These are phyloP conservation scores for Coffea humblotiana DNA, from an alignment of 305 asterid species.

Conservation along the genomic window DNA sequence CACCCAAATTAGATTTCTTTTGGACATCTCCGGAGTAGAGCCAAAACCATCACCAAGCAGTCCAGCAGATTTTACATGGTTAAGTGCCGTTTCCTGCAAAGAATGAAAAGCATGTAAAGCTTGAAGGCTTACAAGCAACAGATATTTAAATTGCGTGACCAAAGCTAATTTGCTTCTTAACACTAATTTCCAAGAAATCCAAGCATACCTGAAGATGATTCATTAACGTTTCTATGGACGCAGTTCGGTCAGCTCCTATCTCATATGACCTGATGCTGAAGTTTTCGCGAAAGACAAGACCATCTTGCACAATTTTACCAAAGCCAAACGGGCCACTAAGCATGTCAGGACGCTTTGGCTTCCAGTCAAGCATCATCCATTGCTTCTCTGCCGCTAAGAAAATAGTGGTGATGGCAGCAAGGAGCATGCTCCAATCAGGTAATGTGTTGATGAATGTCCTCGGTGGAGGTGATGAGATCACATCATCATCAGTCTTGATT, in stretches of 20 bases:
- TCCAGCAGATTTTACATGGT: conserved; percentile 84
- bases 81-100: conserved; percentile 93
- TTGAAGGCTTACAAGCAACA: conserved; percentile 3
- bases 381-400: conserved; percentile 98
- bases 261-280: conserved; percentile 96
- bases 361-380: conserved; percentile 99
- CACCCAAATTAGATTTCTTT: conserved; percentile 87
- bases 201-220: conserved; percentile 86
- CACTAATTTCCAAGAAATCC: not conserved
- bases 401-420: conserved; percentile 88
- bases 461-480: conserved; percentile 60
- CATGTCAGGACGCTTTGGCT: conserved; percentile 82
- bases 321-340: conserved; percentile 80
- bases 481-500: conserved; percentile 60
- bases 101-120: conserved; percentile 28
- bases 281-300: conserved; percentile 84
- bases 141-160: not conserved
- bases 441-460: conserved; percentile 91
- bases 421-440: conserved; percentile 99
- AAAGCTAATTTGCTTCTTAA: not conserved
- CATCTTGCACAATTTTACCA: conserved; percentile 88
- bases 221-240: conserved; percentile 91
- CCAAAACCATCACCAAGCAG: conserved; percentile 93
- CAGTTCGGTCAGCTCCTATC: conserved; percentile 95
- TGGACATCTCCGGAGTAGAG: conserved; percentile 95